phyloP scores from a whole-genome alignment of 2,329 filamentous ascomycete species.

The Epichloe gansuensis region DNA sequence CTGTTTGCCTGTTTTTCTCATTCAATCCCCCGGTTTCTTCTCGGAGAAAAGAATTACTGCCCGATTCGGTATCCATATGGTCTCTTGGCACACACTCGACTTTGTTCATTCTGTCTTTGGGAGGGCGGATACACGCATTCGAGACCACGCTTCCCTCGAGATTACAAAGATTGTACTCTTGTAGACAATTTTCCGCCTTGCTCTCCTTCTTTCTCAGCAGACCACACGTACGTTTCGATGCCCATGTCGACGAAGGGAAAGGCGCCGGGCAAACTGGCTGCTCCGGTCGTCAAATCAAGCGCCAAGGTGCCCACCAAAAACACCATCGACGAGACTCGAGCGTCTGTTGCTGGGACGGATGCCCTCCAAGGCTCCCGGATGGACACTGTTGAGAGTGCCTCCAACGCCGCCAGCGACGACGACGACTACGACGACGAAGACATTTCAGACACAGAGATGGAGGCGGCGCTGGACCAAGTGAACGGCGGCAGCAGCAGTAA shows the following conservation, averaged over 20 bases:
- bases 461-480: constrained; percentile 10
- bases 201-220: background rate
- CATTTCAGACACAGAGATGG: constrained; percentile 18
- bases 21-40: background rate
- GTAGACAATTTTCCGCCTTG: background rate
- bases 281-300: constrained; percentile 39
- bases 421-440: constrained; percentile 37
- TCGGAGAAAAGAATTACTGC: background rate
- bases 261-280: constrained; percentile 41
- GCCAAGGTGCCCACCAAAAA: constrained; percentile 37
- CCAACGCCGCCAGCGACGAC: constrained; percentile 39
- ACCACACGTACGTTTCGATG: constrained; percentile 8
- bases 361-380: constrained; percentile 23
- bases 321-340: constrained; percentile 45
- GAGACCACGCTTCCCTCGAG: background rate
- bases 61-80: background rate
- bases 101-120: background rate
- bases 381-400: constrained; percentile 44
- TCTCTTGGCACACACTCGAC: background rate
- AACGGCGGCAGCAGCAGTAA: constrained; percentile 9
- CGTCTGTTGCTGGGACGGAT: constrained; percentile 36
- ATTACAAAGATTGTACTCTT: background rate
- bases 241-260: constrained; percentile 50
- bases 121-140: constrained; percentile 2
- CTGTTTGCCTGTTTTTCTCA: background rate